Conservation (phyloP, 2,329 filamentous ascomycete genomes). For the Ophiostoma australiae region DNA sequence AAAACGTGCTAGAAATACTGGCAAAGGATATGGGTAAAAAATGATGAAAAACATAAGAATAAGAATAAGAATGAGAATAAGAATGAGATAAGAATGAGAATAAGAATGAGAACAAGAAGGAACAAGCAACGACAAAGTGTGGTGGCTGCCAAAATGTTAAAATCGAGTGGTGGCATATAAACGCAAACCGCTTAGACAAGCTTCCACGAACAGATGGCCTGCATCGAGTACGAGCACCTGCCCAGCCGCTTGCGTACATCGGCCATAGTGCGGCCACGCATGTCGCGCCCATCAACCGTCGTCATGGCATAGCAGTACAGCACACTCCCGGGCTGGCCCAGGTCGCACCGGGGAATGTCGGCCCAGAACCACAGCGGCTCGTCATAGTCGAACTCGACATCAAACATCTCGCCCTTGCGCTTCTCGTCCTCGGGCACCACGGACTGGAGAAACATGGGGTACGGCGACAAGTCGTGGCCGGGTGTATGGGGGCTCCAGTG, state of each 20-base stretch:
- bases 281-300: slow-evolving; percentile 43
- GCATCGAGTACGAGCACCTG: slow-evolving; percentile 43
- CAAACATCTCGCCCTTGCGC: slow-evolving; percentile 53
- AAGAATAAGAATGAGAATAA: too few relatives aligned
- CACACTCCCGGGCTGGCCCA: slow-evolving; percentile 66
- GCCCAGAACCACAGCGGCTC: slow-evolving; percentile 71
- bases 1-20: too few relatives aligned
- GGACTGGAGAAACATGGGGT: slow-evolving; percentile 66
- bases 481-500: slow-evolving; percentile 75
- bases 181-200: slow-evolving; percentile 36
- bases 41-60: too few relatives aligned
- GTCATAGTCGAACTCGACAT: slow-evolving; percentile 70
- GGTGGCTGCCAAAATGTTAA: neutral
- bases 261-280: slow-evolving; percentile 45
- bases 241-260: slow-evolving; percentile 44
- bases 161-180: neutral
- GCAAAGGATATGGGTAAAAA: too few relatives aligned
- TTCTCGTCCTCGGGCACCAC: slow-evolving; percentile 62
- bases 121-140: neutral
- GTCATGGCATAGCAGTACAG: slow-evolving; percentile 59
- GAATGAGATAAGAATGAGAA: too few relatives aligned
- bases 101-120: too few relatives aligned
- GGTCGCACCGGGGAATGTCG: slow-evolving; percentile 61
- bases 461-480: slow-evolving; percentile 60
- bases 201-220: slow-evolving; percentile 47